These are phyloP conservation scores for Penicillium sp. DNA, from an alignment of 2,329 filamentous ascomycete species.

Conservation along the genomic window DNA sequence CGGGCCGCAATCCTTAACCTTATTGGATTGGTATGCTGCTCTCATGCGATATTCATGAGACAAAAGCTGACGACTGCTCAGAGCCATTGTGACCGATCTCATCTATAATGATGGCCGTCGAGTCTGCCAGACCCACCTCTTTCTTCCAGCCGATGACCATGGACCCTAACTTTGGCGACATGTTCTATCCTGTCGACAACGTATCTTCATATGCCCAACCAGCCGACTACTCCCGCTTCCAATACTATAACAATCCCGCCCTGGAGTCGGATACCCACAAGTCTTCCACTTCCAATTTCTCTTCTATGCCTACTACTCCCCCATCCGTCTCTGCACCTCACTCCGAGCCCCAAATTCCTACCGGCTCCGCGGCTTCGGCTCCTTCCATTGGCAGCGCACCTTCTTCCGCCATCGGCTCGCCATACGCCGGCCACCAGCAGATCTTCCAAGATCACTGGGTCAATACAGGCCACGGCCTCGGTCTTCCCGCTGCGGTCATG, in stretches of 20 bases:
- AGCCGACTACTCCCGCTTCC: slow-evolving; percentile 18
- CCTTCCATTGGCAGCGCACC: slow-evolving; percentile 54
- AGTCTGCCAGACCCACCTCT: slow-evolving; percentile 29
- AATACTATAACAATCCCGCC: slow-evolving; percentile 27
- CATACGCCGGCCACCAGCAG: slow-evolving; percentile 58
- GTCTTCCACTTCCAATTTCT: slow-evolving; percentile 21
- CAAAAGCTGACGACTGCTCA: not conserved
- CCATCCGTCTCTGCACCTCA: slow-evolving; percentile 29
- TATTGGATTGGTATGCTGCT: slow-evolving; percentile 17
- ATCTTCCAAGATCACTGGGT: slow-evolving; percentile 58
- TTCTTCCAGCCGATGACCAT: slow-evolving; percentile 31
- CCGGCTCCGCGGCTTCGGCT: slow-evolving; percentile 57
- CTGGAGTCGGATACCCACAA: slow-evolving; percentile 25
- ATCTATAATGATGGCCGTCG: slow-evolving; percentile 33
- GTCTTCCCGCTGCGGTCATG: slow-evolving; percentile 60
- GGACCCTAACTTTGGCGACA: slow-evolving; percentile 30
- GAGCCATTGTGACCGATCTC: not conserved
- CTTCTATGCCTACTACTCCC: slow-evolving; percentile 32
- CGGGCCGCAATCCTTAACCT: slow-evolving; percentile 24
- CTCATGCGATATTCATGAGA: not conserved
- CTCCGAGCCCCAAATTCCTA: slow-evolving; percentile 48
- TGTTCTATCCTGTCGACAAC: slow-evolving; percentile 28
- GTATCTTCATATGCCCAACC: slow-evolving; percentile 22
- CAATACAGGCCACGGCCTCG: slow-evolving; percentile 49
- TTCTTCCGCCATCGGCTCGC: slow-evolving; percentile 64